A percentile compares a stretch with the other conserved stretches of the same genome.
These are phyloP conservation scores for Linanthus parryae DNA, from an alignment of 148 eudicot genomes.

Conservation along the genomic window DNA sequence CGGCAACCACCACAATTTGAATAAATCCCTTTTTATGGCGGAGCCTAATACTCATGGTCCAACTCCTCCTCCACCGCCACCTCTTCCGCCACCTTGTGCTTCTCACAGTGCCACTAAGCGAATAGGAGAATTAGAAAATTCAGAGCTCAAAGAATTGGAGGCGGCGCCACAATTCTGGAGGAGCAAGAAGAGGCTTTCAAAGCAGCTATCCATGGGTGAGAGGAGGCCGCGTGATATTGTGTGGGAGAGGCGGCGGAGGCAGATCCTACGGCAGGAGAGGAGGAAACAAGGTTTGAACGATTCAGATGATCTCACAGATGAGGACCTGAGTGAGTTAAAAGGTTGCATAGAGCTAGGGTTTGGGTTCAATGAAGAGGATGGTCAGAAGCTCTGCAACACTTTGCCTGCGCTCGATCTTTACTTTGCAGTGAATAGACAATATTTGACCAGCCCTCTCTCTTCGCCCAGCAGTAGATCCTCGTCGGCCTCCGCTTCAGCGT, in stretches of 20 bases:
- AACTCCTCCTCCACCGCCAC: too few relatives aligned
- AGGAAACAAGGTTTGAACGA: slow-evolving; percentile 10
- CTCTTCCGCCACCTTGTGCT: too few relatives aligned
- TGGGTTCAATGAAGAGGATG: slow-evolving; percentile 66
- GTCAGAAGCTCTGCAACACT: slow-evolving; percentile 35
- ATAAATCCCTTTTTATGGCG: too few relatives aligned
- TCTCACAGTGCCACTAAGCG: too few relatives aligned
- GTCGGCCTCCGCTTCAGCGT: slow-evolving; percentile 11
- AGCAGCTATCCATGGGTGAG: slow-evolving; percentile 54
- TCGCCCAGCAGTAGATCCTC: slow-evolving; percentile 46
- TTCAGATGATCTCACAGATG: slow-evolving; percentile 44
- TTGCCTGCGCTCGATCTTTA: slow-evolving; percentile 2
- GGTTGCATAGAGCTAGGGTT: slow-evolving; percentile 84
- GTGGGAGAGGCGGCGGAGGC: slow-evolving; percentile 65
- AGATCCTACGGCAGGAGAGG: slow-evolving; percentile 33
- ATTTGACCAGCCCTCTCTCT: slow-evolving; percentile 45
- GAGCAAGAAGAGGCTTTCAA: slow-evolving; percentile 35
- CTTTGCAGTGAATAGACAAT: slow-evolving; percentile 15
- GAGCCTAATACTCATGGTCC: too few relatives aligned
- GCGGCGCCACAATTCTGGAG: slow-evolving; percentile 43
- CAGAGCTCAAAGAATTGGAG: too few relatives aligned
- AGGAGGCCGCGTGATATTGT: slow-evolving; percentile 35
- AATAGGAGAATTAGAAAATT: too few relatives aligned
- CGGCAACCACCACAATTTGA: too few relatives aligned
- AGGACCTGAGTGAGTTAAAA: slow-evolving; percentile 66